phyloP scores from a whole-genome alignment of 257 asterid genomes.

The Przewalskia tangutica region DNA sequence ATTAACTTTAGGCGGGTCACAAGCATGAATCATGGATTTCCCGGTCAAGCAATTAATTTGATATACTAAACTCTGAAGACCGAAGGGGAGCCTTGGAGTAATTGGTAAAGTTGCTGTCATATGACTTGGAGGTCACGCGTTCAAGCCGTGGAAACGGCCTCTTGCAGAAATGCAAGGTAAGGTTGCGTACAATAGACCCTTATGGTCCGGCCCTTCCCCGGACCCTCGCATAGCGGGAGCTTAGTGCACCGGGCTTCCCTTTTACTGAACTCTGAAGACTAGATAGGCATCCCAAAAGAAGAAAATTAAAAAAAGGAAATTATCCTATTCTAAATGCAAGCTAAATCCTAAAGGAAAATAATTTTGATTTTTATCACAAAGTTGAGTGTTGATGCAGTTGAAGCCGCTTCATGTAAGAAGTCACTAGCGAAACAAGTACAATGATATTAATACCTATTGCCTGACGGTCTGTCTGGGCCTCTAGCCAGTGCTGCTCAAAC shows the following conservation, averaged over 20 bases:
- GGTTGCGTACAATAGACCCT: too few species aligned
- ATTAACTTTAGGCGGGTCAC: background rate
- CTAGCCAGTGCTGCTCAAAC: conserved; percentile 25
- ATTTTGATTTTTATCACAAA: background rate
- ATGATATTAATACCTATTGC: conserved; percentile 46
- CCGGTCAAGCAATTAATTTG: background rate
- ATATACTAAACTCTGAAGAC: background rate
- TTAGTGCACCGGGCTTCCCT: background rate
- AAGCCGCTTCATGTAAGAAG: background rate
- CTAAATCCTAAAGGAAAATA: too few species aligned
- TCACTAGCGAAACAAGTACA: background rate
- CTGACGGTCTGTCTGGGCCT: conserved; percentile 37
- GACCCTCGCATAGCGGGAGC: too few species aligned
- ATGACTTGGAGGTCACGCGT: too few species aligned
- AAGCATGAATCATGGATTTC: background rate
- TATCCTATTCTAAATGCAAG: too few species aligned
- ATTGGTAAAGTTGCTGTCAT: too few species aligned
- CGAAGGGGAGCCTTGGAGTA: too few species aligned
- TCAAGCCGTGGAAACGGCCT: too few species aligned
- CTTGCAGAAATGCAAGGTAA: too few species aligned
- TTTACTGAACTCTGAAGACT: background rate
- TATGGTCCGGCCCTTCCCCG: too few species aligned
- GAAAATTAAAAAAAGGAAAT: too few species aligned
- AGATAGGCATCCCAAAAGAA: background rate
- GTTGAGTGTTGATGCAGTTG: background rate